These are phyloP conservation scores for Pseudogymnoascus sp. DNA, from an alignment of 2,329 filamentous ascomycete species.

Conservation along the genomic window DNA sequence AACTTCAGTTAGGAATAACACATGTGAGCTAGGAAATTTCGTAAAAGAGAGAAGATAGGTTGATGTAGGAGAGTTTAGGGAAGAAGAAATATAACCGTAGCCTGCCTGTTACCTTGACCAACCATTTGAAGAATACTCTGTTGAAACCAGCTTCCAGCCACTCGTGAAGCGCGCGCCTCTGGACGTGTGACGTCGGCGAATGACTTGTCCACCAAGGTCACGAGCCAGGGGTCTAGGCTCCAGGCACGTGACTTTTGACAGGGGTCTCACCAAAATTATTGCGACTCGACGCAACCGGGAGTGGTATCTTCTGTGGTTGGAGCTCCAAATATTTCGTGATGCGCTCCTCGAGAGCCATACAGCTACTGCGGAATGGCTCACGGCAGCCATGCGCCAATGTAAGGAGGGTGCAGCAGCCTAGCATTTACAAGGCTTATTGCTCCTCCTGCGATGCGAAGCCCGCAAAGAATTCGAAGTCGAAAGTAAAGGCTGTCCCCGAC, in stretches of 20 bases:
- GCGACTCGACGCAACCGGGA: neutral
- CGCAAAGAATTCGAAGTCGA: constrained; percentile 2
- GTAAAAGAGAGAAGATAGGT: neutral
- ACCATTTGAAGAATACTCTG: constrained; percentile 1
- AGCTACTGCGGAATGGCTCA: constrained; percentile 17
- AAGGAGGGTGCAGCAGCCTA: neutral
- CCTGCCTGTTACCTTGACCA: neutral
- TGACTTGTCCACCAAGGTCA: constrained; percentile 5
- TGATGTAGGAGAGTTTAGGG: neutral
- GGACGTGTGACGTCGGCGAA: neutral
- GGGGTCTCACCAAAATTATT: neutral
- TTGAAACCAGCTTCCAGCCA: neutral
- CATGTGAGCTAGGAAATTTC: neutral
- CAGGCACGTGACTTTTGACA: neutral
- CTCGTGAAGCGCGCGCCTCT: neutral
- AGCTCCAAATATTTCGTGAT: constrained; percentile 18
- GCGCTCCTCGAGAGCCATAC: constrained; percentile 26
- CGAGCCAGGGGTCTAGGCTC: neutral
- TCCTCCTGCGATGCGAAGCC: constrained; percentile 23
- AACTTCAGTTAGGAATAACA: neutral
- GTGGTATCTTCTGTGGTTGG: neutral
- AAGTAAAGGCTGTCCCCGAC: constrained; percentile 13
- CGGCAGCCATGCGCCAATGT: neutral
- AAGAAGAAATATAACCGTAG: neutral
- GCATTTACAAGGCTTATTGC: constrained; percentile 23